phyloP scores from a whole-genome alignment of 225 moss, liverwort and hornwort genomes.

The Pleurozium schreberi region DNA sequence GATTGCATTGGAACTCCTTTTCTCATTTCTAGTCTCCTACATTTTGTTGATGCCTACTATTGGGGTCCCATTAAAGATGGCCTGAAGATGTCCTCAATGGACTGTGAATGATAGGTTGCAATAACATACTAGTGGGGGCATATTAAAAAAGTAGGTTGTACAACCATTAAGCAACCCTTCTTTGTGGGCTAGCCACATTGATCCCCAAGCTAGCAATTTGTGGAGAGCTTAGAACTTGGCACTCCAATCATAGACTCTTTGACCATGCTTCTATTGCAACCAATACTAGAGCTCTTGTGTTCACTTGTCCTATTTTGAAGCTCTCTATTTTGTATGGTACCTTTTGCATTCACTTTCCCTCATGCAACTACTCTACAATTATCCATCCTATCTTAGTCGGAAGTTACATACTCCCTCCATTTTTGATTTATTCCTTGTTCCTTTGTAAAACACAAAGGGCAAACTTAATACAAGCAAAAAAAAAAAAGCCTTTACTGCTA shows the following conservation, averaged over 20 bases:
- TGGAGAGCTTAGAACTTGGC: background rate
- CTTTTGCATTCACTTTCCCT: too few relatives aligned
- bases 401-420: too few relatives aligned
- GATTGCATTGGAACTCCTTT: background rate
- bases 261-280: background rate
- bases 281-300: background rate
- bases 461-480: too few relatives aligned
- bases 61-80: background rate
- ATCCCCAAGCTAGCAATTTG: background rate
- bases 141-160: background rate
- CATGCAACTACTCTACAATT: too few relatives aligned
- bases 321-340: too few relatives aligned
- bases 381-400: too few relatives aligned
- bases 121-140: background rate
- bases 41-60: background rate
- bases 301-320: too few relatives aligned
- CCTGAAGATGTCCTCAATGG: rapidly evolving
- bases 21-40: background rate
- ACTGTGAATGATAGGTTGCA: background rate
- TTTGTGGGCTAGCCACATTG: rapidly evolving
- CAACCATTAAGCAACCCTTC: background rate
- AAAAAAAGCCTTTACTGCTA: too few relatives aligned
- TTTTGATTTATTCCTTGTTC: too few relatives aligned
- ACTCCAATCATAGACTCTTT: background rate
- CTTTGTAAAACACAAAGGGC: too few relatives aligned